phyloP scores from a whole-genome alignment of 352 stramenopile species.

The Globisporangium lucens region DNA sequence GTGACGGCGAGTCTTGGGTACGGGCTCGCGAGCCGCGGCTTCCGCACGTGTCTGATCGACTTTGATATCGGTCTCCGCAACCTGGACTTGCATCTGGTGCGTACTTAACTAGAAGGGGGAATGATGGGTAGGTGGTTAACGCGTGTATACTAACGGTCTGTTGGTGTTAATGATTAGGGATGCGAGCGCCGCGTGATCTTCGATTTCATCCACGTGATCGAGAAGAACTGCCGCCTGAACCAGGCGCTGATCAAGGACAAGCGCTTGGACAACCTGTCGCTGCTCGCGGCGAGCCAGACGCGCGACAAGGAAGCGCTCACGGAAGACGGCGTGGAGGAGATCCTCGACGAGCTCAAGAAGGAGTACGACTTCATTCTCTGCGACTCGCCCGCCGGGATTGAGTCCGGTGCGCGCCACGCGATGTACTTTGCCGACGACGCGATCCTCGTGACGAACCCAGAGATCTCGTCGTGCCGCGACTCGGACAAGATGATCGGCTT shows the following conservation, averaged over 20 bases:
- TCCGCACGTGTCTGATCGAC: conserved; percentile 90
- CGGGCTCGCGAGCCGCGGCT: conserved; percentile 77
- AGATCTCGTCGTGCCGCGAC: conserved; percentile 91
- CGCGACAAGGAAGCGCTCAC: conserved; percentile 90
- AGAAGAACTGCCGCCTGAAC: conserved; percentile 86
- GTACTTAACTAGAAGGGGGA: background rate
- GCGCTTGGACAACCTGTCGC: conserved; percentile 72
- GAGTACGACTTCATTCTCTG: conserved; percentile 91
- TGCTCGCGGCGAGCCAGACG: conserved; percentile 89
- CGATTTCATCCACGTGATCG: conserved; percentile 93
- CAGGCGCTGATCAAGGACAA: conserved; percentile 92
- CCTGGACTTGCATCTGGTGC: conserved; percentile 87
- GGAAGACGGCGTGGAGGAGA: conserved; percentile 80
- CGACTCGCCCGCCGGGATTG: conserved; percentile 89
- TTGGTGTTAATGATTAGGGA: conserved; percentile 24
- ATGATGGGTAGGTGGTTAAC: background rate
- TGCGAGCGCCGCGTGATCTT: conserved; percentile 93
- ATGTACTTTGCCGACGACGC: conserved; percentile 94
- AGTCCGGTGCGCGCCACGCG: conserved; percentile 85
- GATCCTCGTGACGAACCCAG: conserved; percentile 93
- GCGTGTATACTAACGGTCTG: background rate
- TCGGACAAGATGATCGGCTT: conserved; percentile 96
- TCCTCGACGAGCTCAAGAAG: conserved; percentile 78
- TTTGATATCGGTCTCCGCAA: conserved; percentile 94
- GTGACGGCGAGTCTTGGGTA: conserved; percentile 86